These are phyloP conservation scores for Tubosaeta sp. DNA, from an alignment of 768 basidiomycete species.

Conservation along the genomic window DNA sequence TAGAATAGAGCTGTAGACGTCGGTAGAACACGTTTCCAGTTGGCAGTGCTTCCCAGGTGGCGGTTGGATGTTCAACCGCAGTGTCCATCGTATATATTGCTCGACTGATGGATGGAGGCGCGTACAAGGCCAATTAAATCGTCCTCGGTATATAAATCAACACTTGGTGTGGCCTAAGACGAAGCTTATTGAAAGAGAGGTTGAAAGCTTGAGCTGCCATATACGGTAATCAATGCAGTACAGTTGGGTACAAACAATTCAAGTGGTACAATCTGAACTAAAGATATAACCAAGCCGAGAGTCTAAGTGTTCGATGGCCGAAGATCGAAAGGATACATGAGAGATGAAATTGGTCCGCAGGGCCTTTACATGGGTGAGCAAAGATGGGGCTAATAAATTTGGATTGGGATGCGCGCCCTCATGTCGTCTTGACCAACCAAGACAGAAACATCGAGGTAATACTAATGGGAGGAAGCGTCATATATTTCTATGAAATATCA, in stretches of 20 bases:
- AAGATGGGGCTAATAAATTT: slow-evolving; percentile 38
- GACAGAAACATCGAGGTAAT: slow-evolving; percentile 70
- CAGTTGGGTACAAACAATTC: not conserved
- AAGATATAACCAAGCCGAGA: not conserved
- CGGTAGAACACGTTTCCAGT: slow-evolving; percentile 85
- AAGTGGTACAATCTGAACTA: not conserved
- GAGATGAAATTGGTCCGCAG: not conserved
- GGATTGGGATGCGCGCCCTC: slow-evolving; percentile 59
- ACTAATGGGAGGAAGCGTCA: slow-evolving; percentile 36
- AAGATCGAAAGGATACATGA: too few relatives aligned
- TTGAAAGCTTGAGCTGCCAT: not conserved
- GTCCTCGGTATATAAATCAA: not conserved
- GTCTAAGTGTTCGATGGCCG: too few relatives aligned
- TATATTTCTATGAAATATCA: slow-evolving; percentile 9
- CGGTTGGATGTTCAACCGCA: slow-evolving; percentile 67
- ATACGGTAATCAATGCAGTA: not conserved
- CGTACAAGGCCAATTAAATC: not conserved
- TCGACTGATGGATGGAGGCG: too few relatives aligned
- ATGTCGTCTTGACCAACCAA: slow-evolving; percentile 59
- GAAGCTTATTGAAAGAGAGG: not conserved
- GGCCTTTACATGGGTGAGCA: not conserved
- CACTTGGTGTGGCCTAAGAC: not conserved
- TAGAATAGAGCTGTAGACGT: slow-evolving; percentile 78
- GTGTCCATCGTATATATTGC: slow-evolving; percentile 20
- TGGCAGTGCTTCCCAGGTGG: slow-evolving; percentile 89